Base-by-base conservation (phyloP, 192 early-diverging fungal species). In the Linnemannia exigua region DNA sequence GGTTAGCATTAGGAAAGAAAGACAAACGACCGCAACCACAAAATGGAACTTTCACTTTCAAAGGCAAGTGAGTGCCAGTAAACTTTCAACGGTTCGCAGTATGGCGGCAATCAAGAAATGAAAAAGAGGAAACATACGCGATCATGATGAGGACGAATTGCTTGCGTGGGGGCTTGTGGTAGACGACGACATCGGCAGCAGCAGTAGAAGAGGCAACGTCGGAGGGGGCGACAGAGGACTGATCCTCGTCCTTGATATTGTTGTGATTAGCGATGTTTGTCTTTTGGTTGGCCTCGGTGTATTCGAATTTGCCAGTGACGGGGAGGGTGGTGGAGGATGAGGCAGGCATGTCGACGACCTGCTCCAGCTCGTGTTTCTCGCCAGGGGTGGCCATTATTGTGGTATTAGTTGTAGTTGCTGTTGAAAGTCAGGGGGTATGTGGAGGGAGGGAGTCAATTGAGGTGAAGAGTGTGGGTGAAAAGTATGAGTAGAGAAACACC, bases 61-160 rank as follows among this genome's bases (percentile, higher is more conserved):
- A 25, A 0, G 41, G 41, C 41, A 63, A 31, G 28, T 31, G 8
- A 44, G 11, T 33, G 9, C 28, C 11, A 12, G 12, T 63, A 25
- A 31, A 61, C 54, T 61, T n/a, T 28, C 12, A 28, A 31, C 14
- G 28, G 28, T 31, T 54, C 52, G 28, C 28, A 0, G 16, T 17
- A 48, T 72, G 25, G n/a, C 70, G 46, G n/a, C n/a, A n/a, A n/a
- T n/a, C 25, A n/a, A 47, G 38, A n/a, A 74, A 37, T 1, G 19
- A 66, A 54, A 48, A 7, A 61, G 36, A 35, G 47, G 3, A 70
- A 15, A 83, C 81, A 3, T 77, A 77, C 81, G 75, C 76, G 50
- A 85, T 79, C 82, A 85, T 79, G 51, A 85, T 76, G 19, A 85
- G 71, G 17, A 79, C 69, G 67, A 85, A 85, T 58, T 85, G 82